A percentile compares a stretch with the other conserved stretches of the same genome.
Evolutionary conservation across 768 basidiomycete species (phyloP).

Genomic region (Lenzites betulinus): DNA sequence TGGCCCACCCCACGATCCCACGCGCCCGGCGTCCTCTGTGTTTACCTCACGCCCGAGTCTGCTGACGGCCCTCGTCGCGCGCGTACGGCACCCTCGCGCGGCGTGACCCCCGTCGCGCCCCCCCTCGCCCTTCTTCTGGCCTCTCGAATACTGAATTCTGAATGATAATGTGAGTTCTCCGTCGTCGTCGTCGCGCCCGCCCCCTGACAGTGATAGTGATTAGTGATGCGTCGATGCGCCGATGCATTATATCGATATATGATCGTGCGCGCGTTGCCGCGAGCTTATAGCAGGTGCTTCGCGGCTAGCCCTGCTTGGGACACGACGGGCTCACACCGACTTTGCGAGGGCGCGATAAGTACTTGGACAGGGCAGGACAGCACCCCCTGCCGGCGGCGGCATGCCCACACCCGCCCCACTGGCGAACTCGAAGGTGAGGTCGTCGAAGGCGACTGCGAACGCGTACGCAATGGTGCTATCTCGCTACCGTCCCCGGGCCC

Average conservation of each 20-base stretch:
- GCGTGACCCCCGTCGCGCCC: not conserved
- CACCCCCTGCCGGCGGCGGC: too few relatives aligned
- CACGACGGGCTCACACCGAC: too few relatives aligned
- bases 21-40: not conserved
- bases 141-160: too few relatives aligned
- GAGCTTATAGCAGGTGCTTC: not conserved
- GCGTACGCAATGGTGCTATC: too few relatives aligned
- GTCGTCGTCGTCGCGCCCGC: not conserved
- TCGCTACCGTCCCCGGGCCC: too few relatives aligned
- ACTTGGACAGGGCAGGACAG: too few relatives aligned
- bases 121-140: not conserved
- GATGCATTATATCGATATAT: too few relatives aligned
- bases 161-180: too few relatives aligned
- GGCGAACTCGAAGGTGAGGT: not conserved
- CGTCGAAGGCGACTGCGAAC: not conserved
- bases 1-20: not conserved
- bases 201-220: too few relatives aligned
- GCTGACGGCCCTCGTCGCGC: slow-evolving; percentile 4
- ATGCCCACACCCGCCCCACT: too few relatives aligned
- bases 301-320: not conserved
- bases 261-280: not conserved
- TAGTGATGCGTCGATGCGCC: too few relatives aligned
- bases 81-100: slow-evolving; percentile 1
- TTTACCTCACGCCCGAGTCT: slow-evolving; percentile 6
- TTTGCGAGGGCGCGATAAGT: too few relatives aligned